A percentile compares a stretch with the other conserved stretches of the same genome.
phyloP scores from a whole-genome alignment of 768 basidiomycete species.

The Psilocybe cyanescens region DNA sequence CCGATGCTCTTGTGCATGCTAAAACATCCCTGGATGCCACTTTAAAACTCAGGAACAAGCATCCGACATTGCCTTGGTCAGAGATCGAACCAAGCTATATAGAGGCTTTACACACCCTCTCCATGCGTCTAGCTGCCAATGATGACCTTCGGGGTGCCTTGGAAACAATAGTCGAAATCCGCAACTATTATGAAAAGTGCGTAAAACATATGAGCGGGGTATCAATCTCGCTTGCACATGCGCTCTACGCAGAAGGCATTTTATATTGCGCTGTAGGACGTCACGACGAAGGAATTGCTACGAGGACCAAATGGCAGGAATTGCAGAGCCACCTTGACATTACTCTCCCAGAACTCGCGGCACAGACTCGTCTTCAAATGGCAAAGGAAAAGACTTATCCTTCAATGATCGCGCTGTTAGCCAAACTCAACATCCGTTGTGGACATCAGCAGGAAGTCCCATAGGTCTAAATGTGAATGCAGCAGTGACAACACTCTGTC shows the following conservation, averaged over 20 bases:
- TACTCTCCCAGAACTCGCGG: slow-evolving; percentile 10
- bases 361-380: slow-evolving; percentile 8
- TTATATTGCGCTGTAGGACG: slow-evolving; percentile 2
- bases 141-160: slow-evolving; percentile 1
- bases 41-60: background rate
- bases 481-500: too few relatives aligned
- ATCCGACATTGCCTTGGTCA: slow-evolving; percentile 10
- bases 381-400: background rate
- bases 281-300: slow-evolving; percentile 10
- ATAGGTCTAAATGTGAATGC: too few relatives aligned
- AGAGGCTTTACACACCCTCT: slow-evolving; percentile 2
- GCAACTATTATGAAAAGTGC: slow-evolving; percentile 4
- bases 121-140: slow-evolving; percentile 6
- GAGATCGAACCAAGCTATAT: slow-evolving; percentile 13
- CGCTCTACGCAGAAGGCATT: slow-evolving; percentile 3
- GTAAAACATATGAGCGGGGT: background rate
- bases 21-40: slow-evolving; percentile 10
- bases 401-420: background rate
- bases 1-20: slow-evolving; percentile 6
- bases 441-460: background rate
- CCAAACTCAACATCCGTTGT: background rate
- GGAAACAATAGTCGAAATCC: background rate
- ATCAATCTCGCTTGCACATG: background rate
- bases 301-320: slow-evolving; percentile 5
- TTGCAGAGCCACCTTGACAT: slow-evolving; percentile 4